phyloP scores from a whole-genome alignment of 768 basidiomycete species.

The Macrolepiota albuminosa region DNA sequence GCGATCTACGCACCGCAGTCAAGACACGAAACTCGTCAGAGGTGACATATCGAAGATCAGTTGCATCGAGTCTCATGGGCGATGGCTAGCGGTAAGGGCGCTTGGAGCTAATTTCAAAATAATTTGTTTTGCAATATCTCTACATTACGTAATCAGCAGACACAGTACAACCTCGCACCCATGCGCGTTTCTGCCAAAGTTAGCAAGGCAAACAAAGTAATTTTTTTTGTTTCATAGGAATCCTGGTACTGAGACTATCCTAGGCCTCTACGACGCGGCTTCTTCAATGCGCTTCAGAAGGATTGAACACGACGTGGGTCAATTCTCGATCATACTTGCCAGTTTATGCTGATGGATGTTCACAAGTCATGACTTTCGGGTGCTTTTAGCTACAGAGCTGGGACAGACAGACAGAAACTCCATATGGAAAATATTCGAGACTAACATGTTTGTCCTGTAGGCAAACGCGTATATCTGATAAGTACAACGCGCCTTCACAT shows the following conservation, averaged over 20 bases:
- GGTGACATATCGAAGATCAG: conserved; percentile 89
- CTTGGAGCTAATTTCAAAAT: background rate
- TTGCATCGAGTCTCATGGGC: conserved; percentile 88
- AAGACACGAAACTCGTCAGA: conserved; percentile 94
- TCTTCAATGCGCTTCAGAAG: conserved; percentile 3
- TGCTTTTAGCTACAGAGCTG: conserved; percentile 28
- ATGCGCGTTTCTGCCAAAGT: conserved; percentile 10
- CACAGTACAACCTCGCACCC: too few species aligned
- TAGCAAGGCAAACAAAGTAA: conserved; percentile 16
- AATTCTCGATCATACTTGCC: background rate
- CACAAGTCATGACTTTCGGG: conserved; percentile 13
- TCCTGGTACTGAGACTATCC: background rate
- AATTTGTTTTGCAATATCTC: background rate
- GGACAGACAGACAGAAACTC: conserved; percentile 27
- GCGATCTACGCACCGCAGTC: conserved; percentile 60
- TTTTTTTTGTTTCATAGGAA: background rate
- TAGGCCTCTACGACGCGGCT: conserved; percentile 15
- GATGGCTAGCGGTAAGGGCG: background rate
- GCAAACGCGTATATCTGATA: conserved; percentile 10
- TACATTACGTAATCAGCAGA: conserved; percentile 6
- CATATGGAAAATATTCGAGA: conserved; percentile 52
- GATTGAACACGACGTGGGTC: conserved; percentile 8
- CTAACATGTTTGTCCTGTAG: conserved; percentile 53
- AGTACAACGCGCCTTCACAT: background rate
- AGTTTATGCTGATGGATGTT: background rate